Evolutionary conservation across 371 early-diverging fungal species (phyloP), one percentile per base, ranked within the genome.

Genomic region (Mucor saturninus): DNA sequence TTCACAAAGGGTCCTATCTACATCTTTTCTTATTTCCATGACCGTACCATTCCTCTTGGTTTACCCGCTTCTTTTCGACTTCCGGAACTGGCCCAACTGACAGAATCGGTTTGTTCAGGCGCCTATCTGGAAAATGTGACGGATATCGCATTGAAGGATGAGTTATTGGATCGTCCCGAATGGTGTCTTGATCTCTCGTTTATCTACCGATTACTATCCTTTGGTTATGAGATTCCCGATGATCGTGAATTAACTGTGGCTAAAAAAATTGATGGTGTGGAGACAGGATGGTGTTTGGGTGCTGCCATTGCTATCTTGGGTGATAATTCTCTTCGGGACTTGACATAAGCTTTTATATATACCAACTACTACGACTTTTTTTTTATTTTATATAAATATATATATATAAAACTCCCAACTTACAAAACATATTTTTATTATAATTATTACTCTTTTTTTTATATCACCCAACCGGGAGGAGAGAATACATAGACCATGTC

Each of bases 261-360:
- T n/a, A 95, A 96, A 72, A 96, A 96, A 84, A 95, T 98, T 62
- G 85, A 90, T 38, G 93, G 88, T 29, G 86, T 95, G 35, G 97
- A 98, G 72, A 95, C 95, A 5, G 98, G 98, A 6, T 98, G 98
- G 98, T 94, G 94, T 68, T 74, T 98, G 30, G 98, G 98, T 28
- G 96, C 96, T 6, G 88, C 96, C 26, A 90, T 98, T 61, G 85
- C 90, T 9, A 77, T 92, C 37, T 75, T 93, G 39, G 88, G 89
- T 62, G 79, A 82, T 54, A 75, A 68, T 29, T 64, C 74, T 49
- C 74, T 79, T 43, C 52, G 59, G 11, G 60, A 69, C 30, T 4
- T 48, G 7, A 3, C 28, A 28, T 30, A 29, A 50, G 8, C 35
- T 4, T 35, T 35, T 35, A 28, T 28, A 48, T 48, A 59, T 71